Conservation (phyloP, 805 yeast genomes). For the Spathaspora sp. region DNA sequence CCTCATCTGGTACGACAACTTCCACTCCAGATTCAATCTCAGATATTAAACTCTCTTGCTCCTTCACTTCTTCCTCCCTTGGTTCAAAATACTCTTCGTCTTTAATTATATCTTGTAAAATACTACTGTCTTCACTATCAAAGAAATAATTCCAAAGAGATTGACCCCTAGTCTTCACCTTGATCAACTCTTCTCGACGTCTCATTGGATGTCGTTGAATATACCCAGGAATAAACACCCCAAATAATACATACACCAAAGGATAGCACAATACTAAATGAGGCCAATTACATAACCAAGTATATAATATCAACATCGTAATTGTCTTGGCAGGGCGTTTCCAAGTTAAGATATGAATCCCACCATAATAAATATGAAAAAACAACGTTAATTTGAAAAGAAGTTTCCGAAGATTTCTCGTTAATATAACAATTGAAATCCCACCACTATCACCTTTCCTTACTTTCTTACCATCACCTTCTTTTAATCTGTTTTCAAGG, state of each 20-base stretch:
- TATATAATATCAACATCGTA: conserved; percentile 52
- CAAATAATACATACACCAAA: conserved; percentile 47
- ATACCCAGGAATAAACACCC: conserved; percentile 69
- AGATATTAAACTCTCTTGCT: background rate
- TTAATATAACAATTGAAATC: conserved; percentile 54
- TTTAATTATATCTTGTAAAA: conserved; percentile 11
- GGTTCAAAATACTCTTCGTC: conserved; percentile 25
- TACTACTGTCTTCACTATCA: conserved; percentile 26
- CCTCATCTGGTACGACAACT: background rate
- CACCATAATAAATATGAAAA: conserved; percentile 58
- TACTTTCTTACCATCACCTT: conserved; percentile 11
- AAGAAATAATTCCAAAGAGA: conserved; percentile 44
- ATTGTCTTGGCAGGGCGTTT: conserved; percentile 68
- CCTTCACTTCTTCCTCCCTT: background rate
- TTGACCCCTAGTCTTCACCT: conserved; percentile 50
- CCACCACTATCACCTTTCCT: conserved; percentile 26
- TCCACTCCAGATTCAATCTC: background rate
- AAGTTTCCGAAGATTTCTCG: conserved; percentile 54
- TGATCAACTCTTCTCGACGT: conserved; percentile 36
- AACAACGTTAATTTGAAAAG: conserved; percentile 53
- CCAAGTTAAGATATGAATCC: conserved; percentile 69
- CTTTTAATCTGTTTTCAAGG: conserved; percentile 32
- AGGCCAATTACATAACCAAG: conserved; percentile 71
- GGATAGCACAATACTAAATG: conserved; percentile 65
- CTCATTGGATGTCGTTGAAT: conserved; percentile 61